Conservation (phyloP, 495 filamentous ascomycete species). For the Talaromyces borbonicus region DNA sequence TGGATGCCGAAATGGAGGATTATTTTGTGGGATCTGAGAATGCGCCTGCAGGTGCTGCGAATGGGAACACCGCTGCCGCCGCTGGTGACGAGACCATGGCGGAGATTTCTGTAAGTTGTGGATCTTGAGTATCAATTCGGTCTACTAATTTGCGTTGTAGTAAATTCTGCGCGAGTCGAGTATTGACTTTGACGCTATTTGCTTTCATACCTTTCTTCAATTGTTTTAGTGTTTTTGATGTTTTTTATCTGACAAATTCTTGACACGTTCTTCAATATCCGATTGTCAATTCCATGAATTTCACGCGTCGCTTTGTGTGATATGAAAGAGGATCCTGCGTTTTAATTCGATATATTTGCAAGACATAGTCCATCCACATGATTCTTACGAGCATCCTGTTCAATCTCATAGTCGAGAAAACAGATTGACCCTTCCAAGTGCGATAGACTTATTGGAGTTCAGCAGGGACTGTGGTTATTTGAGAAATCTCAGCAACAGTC, state of each 20-base stretch:
- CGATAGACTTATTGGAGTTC: constrained; percentile 7
- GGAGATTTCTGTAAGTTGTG: constrained; percentile 37
- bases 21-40: constrained; percentile 54
- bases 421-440: no score
- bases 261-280: no score
- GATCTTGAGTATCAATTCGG: not conserved
- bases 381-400: no score
- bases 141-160: not conserved
- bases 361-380: no score
- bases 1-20: constrained; percentile 90
- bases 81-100: constrained; percentile 41
- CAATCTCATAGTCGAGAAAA: no score
- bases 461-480: constrained; percentile 3
- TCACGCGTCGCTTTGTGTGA: no score
- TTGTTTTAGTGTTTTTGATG: no score
- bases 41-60: constrained; percentile 21
- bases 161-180: not conserved
- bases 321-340: no score
- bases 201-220: no score
- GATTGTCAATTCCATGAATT: no score
- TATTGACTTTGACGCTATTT: not conserved
- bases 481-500: constrained; percentile 10
- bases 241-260: no score
- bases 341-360: no score
- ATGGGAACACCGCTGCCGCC: constrained; percentile 29